phyloP scores from a whole-genome alignment of 768 basidiomycete species.

The Tulasnella sp. region DNA sequence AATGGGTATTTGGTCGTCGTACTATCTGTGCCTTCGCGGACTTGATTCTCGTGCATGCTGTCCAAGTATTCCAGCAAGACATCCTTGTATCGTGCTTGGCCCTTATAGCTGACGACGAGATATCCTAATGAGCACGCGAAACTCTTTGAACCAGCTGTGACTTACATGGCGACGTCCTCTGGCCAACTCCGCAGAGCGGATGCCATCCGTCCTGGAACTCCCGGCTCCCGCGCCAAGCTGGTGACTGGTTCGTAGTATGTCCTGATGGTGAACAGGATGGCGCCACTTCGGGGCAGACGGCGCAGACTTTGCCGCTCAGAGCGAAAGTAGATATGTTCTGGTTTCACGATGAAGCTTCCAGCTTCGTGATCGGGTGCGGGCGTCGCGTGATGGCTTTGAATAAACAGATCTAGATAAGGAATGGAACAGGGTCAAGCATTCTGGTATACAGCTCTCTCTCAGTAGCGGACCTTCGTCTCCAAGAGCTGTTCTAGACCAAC shows the following conservation, averaged over 20 bases:
- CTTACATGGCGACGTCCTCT: constrained; percentile 59
- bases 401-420: not conserved
- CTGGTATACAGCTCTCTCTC: constrained; percentile 36
- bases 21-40: constrained; percentile 39
- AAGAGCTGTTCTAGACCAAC: constrained; percentile 61
- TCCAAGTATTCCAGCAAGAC: constrained; percentile 48
- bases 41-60: constrained; percentile 44
- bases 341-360: not conserved
- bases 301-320: constrained; percentile 69
- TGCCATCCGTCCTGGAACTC: constrained; percentile 64
- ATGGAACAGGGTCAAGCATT: not conserved
- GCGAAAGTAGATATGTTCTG: constrained; percentile 55
- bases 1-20: constrained; percentile 33
- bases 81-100: constrained; percentile 43
- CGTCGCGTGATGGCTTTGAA: not conserved
- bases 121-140: constrained; percentile 29
- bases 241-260: constrained; percentile 63
- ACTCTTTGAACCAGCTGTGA: constrained; percentile 38
- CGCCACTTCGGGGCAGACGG: constrained; percentile 64
- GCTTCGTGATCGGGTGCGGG: not conserved
- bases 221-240: constrained; percentile 57
- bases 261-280: constrained; percentile 69
- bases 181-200: constrained; percentile 69
- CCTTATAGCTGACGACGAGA: constrained; percentile 44
- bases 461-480: constrained; percentile 57